Evolutionary conservation across 2,329 filamentous ascomycete genomes (phyloP).

Genomic region (Daldinia sp.): DNA sequence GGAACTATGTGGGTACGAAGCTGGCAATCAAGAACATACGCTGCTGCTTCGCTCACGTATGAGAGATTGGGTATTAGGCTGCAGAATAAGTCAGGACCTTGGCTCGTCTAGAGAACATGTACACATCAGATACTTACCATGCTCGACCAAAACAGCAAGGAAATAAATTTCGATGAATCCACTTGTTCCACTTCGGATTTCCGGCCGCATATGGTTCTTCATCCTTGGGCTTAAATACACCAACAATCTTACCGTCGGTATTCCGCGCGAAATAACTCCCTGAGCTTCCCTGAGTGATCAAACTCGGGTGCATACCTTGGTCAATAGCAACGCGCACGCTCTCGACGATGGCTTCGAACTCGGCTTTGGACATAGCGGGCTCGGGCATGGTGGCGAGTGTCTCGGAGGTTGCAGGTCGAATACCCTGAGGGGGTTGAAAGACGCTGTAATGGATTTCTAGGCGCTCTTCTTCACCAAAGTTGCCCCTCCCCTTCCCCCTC

Average conservation of each 20-base stretch:
- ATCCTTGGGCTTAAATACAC: constrained; percentile 98
- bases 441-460: constrained; percentile 98
- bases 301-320: constrained; percentile 89
- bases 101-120: background rate
- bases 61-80: constrained; percentile 95
- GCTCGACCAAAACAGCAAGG: constrained; percentile 97
- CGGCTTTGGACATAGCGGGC: constrained; percentile 77
- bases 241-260: constrained; percentile 90
- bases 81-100: constrained; percentile 34
- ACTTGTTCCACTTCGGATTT: constrained; percentile 99
- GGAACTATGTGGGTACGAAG: constrained; percentile 92
- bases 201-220: constrained; percentile 97
- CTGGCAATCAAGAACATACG: constrained; percentile 92
- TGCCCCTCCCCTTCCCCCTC: constrained; percentile 80
- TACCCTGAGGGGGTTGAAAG: constrained; percentile 91
- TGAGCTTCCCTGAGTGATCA: constrained; percentile 97
- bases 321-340: constrained; percentile 92
- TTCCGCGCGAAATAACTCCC: constrained; percentile 98
- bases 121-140: constrained; percentile 65
- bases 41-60: constrained; percentile 97
- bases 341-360: constrained; percentile 91
- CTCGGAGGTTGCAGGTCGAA: constrained; percentile 83
- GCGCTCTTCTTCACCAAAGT: constrained; percentile 80
- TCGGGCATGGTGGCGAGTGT: constrained; percentile 71
- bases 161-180: constrained; percentile 97